Conservation (phyloP, 2,329 filamentous ascomycete genomes). For the Trichoderma sp. region DNA sequence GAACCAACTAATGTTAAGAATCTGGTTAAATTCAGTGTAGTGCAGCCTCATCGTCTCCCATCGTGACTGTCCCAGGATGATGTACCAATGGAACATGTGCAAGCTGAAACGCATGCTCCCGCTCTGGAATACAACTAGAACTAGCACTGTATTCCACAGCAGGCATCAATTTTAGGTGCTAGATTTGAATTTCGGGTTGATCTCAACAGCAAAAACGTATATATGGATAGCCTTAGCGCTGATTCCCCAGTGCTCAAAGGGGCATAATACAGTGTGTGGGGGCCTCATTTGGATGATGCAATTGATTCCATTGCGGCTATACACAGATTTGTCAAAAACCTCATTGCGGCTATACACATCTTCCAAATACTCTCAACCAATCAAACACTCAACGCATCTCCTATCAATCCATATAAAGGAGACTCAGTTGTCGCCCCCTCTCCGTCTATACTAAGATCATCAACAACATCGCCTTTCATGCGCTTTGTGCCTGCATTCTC, state of each 20-base stretch:
- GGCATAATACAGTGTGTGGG: slow-evolving; percentile 5
- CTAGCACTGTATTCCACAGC: background rate
- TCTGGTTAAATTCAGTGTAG: background rate
- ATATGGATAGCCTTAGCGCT: background rate
- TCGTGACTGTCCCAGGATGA: background rate
- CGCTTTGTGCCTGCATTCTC: slow-evolving; percentile 48
- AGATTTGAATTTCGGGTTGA: too few relatives aligned
- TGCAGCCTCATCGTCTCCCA: background rate
- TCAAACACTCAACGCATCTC: background rate
- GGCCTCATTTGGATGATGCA: slow-evolving; percentile 21
- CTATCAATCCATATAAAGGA: slow-evolving; percentile 1
- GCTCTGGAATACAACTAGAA: background rate
- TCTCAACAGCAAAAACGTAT: background rate
- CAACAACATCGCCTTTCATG: slow-evolving; percentile 38
- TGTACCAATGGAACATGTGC: background rate
- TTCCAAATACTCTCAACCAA: background rate
- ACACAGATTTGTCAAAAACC: slow-evolving; percentile 19
- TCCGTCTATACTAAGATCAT: background rate
- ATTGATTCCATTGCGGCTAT: slow-evolving; percentile 21
- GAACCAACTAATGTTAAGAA: background rate
- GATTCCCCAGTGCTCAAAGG: background rate
- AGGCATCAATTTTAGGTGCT: background rate
- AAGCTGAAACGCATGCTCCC: background rate
- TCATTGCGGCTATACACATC: background rate
- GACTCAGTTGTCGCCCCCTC: background rate